Evolutionary conservation across 129 eudicot genomes (phyloP).

Genomic region (Lactuca sativa): DNA sequence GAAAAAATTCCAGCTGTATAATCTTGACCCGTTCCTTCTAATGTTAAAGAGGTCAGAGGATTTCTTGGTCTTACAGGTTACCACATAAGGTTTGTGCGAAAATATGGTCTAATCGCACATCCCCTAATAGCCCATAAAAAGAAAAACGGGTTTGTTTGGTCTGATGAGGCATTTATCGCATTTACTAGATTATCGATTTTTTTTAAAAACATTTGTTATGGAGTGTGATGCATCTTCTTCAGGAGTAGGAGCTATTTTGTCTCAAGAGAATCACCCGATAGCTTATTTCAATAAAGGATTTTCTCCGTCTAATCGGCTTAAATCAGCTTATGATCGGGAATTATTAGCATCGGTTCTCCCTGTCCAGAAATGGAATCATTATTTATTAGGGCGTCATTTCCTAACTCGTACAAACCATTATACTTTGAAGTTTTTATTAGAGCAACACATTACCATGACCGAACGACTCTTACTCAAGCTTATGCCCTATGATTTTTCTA

Average conservation of each 20-base stretch:
- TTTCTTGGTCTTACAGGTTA: no score
- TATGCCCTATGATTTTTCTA: neutral
- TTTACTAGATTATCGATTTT: no score
- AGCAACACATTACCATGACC: constrained; percentile 1
- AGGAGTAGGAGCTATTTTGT: no score
- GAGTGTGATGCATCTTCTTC: no score
- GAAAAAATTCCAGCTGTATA: neutral
- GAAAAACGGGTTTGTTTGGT: no score
- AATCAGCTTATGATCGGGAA: constrained; percentile 18
- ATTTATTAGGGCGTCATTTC: constrained; percentile 15
- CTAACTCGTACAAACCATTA: constrained; percentile 8
- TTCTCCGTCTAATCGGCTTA: constrained; percentile 8
- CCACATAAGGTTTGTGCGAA: no score
- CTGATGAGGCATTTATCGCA: no score
- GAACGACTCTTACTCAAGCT: neutral
- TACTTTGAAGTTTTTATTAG: neutral
- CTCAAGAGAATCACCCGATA: neutral
- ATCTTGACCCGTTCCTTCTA: neutral
- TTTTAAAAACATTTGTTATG: no score
- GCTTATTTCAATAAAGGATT: constrained; percentile 11
- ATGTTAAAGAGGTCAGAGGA: no score
- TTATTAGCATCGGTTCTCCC: constrained; percentile 16
- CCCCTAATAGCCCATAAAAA: no score
- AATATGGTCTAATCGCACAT: no score
- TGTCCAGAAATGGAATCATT: constrained; percentile 23